These are phyloP conservation scores for Trichoderma sp. DNA, from an alignment of 2,329 filamentous ascomycete species.

Conservation along the genomic window DNA sequence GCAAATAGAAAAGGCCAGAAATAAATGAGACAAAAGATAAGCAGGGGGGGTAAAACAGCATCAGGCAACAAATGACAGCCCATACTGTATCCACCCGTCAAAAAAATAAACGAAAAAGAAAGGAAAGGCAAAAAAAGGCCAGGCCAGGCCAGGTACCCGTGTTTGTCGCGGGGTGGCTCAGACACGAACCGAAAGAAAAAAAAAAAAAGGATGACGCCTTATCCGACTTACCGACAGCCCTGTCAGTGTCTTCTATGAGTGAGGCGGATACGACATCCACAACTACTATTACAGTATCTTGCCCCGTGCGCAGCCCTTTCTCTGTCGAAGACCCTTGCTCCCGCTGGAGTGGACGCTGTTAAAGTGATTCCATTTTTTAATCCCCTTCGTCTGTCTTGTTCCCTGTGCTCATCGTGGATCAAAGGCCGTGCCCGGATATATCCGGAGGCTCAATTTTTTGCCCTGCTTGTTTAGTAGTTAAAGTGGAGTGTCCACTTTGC, in stretches of 20 bases:
- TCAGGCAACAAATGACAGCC: not conserved
- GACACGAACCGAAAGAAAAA: not conserved
- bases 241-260: not conserved
- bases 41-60: not conserved
- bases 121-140: not conserved
- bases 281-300: no score
- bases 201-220: constrained; percentile 16
- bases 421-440: constrained; percentile 9
- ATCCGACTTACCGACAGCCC: constrained; percentile 15
- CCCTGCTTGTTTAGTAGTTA: not conserved
- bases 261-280: not conserved
- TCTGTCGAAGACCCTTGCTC: not conserved
- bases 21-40: not conserved
- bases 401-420: not conserved
- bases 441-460: constrained; percentile 14
- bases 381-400: not conserved
- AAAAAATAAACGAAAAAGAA: not conserved
- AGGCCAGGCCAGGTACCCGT: constrained; percentile 2
- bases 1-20: not conserved
- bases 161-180: constrained; percentile 5
- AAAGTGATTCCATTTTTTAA: not conserved
- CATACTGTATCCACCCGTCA: not conserved
- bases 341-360: not conserved
- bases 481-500: not conserved
- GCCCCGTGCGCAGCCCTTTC: not conserved